These are phyloP conservation scores for Apiospora koreana DNA, from an alignment of 2,329 filamentous ascomycete species.

Conservation along the genomic window DNA sequence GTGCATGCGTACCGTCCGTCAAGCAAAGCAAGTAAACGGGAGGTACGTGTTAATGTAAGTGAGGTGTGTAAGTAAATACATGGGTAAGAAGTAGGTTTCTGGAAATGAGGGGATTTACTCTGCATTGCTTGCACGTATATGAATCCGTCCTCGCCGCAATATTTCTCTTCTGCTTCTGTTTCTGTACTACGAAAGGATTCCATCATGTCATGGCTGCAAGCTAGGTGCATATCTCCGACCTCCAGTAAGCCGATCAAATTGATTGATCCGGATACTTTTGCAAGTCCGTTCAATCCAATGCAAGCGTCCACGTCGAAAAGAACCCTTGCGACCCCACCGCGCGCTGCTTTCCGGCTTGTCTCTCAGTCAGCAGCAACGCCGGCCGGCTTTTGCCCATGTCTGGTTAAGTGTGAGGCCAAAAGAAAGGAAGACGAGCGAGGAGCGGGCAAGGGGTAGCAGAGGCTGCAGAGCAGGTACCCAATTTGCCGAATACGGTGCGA, in stretches of 20 bases:
- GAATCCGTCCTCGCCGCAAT: not conserved
- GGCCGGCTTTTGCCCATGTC: not conserved
- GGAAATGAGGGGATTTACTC: not conserved
- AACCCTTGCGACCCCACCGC: slow-evolving; percentile 5
- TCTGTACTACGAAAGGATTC: not conserved
- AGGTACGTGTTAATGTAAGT: too few species aligned
- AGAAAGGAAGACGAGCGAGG: not conserved
- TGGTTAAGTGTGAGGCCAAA: not conserved
- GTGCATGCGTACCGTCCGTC: not conserved
- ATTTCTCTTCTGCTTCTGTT: not conserved
- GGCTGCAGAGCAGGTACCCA: too few species aligned
- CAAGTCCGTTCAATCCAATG: not conserved
- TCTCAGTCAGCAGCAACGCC: not conserved
- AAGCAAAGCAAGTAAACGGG: not conserved
- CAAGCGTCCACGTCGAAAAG: not conserved
- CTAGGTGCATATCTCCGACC: not conserved
- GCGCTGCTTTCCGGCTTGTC: not conserved
- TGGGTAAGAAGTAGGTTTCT: not conserved
- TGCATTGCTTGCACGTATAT: not conserved
- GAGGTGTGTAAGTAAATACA: too few species aligned
- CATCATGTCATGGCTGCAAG: not conserved
- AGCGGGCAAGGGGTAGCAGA: not conserved
- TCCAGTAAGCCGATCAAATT: not conserved
- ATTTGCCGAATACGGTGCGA: not conserved
- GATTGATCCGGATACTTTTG: not conserved